Evolutionary conservation across 2,329 filamentous ascomycete species (phyloP), one percentile per base, ranked within the genome.

Genomic region (Epichloe gansuensis): DNA sequence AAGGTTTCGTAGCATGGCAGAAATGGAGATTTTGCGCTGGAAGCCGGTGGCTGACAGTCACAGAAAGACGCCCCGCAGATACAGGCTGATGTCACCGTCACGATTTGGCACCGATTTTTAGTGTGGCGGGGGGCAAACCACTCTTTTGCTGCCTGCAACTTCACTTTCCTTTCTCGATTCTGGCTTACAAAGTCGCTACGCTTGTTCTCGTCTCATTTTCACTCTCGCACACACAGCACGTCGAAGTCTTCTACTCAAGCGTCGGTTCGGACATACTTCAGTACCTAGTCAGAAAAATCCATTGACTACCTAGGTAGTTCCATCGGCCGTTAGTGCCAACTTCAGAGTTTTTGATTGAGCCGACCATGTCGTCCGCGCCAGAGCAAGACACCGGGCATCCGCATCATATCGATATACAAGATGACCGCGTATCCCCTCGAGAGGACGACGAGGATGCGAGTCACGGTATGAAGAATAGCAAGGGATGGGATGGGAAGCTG

Each of bases 401-500:
- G 59, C 66, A 59, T 63, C 76, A 74, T 59, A 74, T 79, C 61
- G 74, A 77, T 55, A 68, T 77, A 50, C 67, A 70, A 21, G 70
- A 74, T 53, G 69, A 74, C 47, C 59, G 68, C 47, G 61, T 63
- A 23, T 64, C 68, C 5, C 66, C 70, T 7, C 64, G 60, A 15
- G 61, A 64, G 51, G 42, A 50, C 15, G 70, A 75, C 5, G 69
- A 63, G 50, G 68, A 74, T 52, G 58, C 67, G 15, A 77, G 74
- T 57, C 72, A 74, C 4, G 71, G 69, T 12, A 66, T 80, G 48
- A 73, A 71, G 56, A 78, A 81, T 59, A 81, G 77, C 68, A 82
- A 78, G 61, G 87, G 87, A 55, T 91, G 87, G 87, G 87, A 91
- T 66, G 87, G 87, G 56, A 91, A 91, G 70, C 74, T 91, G 54